Evolutionary conservation across 768 basidiomycete genomes (phyloP).

Genomic region (Rickenella mellea): DNA sequence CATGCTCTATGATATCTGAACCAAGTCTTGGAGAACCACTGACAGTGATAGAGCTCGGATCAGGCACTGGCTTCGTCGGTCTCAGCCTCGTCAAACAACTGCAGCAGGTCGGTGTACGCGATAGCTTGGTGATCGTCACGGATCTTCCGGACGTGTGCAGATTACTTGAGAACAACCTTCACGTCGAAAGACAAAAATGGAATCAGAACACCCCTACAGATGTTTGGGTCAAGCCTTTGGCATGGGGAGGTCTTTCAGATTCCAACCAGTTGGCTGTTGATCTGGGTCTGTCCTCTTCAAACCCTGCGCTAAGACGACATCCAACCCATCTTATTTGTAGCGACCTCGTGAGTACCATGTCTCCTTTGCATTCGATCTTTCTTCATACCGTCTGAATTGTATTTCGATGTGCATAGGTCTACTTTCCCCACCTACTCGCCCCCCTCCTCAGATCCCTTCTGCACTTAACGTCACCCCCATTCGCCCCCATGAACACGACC

Average conservation of each 20-base stretch:
- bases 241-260: constrained; percentile 58
- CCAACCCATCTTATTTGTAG: constrained; percentile 73
- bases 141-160: constrained; percentile 71
- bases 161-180: constrained; percentile 34
- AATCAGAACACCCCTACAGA: not conserved
- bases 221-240: constrained; percentile 45
- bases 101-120: constrained; percentile 4
- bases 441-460: constrained; percentile 70
- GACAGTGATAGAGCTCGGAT: constrained; percentile 66
- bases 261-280: constrained; percentile 27
- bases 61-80: constrained; percentile 62
- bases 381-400: not conserved
- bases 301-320: constrained; percentile 3
- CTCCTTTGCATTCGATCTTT: not conserved
- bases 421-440: constrained; percentile 75
- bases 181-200: not conserved
- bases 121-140: constrained; percentile 39
- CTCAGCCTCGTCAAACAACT: constrained; percentile 38
- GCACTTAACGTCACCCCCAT: constrained; percentile 52
- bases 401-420: constrained; percentile 42
- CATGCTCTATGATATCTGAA: constrained; percentile 26
- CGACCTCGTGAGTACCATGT: constrained; percentile 55
- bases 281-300: not conserved
- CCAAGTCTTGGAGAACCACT: constrained; percentile 5
- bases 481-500: too few relatives aligned